Conservation (phyloP, 1,284 basidiomycete genomes). For the Rhodotorula sp. region DNA sequence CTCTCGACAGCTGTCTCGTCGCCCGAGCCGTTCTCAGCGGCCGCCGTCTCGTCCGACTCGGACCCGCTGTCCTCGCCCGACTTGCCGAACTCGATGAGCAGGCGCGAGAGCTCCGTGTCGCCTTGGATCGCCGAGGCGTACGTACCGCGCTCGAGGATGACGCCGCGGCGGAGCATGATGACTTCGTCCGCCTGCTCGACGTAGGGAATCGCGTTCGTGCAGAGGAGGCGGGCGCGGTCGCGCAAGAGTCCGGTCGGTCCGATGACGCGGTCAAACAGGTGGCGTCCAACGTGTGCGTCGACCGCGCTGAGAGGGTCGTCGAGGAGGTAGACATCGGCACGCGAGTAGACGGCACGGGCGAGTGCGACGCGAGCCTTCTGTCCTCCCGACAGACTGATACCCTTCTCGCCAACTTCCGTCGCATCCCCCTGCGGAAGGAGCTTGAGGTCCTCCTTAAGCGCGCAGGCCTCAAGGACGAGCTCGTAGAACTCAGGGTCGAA, state of each 20-base stretch:
- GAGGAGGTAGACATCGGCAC: slow-evolving; percentile 64
- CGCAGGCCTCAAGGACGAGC: slow-evolving; percentile 65
- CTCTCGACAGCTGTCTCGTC: slow-evolving; percentile 49
- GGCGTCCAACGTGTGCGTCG: slow-evolving; percentile 60
- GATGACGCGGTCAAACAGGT: slow-evolving; percentile 74
- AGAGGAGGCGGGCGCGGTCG: slow-evolving; percentile 79
- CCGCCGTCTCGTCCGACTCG: slow-evolving; percentile 40
- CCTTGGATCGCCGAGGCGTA: slow-evolving; percentile 59
- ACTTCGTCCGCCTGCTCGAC: slow-evolving; percentile 77
- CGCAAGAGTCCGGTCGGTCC: slow-evolving; percentile 82
- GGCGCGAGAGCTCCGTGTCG: slow-evolving; percentile 70
- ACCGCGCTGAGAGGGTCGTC: slow-evolving; percentile 60
- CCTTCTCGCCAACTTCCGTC: slow-evolving; percentile 78
- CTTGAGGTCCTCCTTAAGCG: slow-evolving; percentile 73
- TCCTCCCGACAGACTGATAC: slow-evolving; percentile 53
- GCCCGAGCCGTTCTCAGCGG: slow-evolving; percentile 54
- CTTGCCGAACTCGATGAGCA: slow-evolving; percentile 62
- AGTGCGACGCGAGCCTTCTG: slow-evolving; percentile 79
- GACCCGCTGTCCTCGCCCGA: slow-evolving; percentile 44
- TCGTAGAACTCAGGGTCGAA: slow-evolving; percentile 65
- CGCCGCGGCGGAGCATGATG: slow-evolving; percentile 74
- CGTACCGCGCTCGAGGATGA: slow-evolving; percentile 67
- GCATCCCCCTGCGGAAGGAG: slow-evolving; percentile 68
- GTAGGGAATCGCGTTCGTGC: slow-evolving; percentile 86
- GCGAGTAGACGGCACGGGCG: slow-evolving; percentile 74